phyloP scores from a whole-genome alignment of 2,329 filamentous ascomycete genomes.

The Aspergillus sergii region DNA sequence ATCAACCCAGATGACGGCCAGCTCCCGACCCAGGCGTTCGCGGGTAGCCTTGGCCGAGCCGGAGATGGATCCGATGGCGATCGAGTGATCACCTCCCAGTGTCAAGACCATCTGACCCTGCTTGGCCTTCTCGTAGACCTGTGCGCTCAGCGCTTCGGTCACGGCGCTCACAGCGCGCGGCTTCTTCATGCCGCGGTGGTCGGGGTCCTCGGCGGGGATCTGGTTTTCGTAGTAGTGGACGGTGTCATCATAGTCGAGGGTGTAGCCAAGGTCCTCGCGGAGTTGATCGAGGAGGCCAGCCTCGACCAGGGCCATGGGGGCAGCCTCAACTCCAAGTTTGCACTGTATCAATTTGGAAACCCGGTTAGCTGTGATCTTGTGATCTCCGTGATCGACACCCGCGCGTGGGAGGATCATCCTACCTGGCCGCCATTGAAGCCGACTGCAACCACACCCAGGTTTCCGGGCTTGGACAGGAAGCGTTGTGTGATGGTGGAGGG shows the following conservation, averaged over 20 bases:
- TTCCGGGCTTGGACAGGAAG: conserved; percentile 76
- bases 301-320: conserved; percentile 84
- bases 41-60: conserved; percentile 84
- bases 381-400: not conserved
- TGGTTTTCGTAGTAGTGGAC: conserved; percentile 82
- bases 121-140: conserved; percentile 85
- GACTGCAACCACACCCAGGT: conserved; percentile 90
- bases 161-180: conserved; percentile 83
- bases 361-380: not conserved
- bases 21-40: conserved; percentile 78
- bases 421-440: conserved; percentile 97
- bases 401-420: conserved; percentile 38
- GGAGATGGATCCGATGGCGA: conserved; percentile 90
- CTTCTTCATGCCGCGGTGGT: conserved; percentile 92
- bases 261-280: conserved; percentile 82
- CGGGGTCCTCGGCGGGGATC: conserved; percentile 70
- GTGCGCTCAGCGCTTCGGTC: conserved; percentile 74
- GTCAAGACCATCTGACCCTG: conserved; percentile 87
- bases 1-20: conserved; percentile 98
- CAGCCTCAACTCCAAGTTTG: conserved; percentile 90
- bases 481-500: conserved; percentile 65
- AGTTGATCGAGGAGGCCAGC: conserved; percentile 84
- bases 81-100: conserved; percentile 92
- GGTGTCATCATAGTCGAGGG: conserved; percentile 77
- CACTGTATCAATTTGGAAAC: conserved; percentile 54